phyloP scores from a whole-genome alignment of 257 asterid species.

The Solanum chilense region DNA sequence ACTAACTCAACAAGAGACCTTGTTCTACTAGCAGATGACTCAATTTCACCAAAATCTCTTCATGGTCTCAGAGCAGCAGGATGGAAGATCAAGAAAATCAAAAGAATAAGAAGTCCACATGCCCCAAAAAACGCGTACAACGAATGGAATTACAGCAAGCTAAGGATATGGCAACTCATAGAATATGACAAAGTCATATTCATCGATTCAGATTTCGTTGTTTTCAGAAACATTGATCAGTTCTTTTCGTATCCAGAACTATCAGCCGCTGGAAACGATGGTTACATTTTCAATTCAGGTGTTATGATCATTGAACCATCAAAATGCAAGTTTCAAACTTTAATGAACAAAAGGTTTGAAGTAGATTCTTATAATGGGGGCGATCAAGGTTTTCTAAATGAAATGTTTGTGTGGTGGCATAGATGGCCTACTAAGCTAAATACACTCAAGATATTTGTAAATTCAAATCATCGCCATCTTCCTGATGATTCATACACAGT shows the following conservation, averaged over 20 bases:
- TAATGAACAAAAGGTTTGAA: slow-evolving; percentile 33
- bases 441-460: slow-evolving; percentile 27
- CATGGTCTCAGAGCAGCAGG: slow-evolving; percentile 44
- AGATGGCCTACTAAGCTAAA: slow-evolving; percentile 38
- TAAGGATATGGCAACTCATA: slow-evolving; percentile 52
- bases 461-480: background rate
- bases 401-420: slow-evolving; percentile 79
- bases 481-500: slow-evolving; percentile 13
- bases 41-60: slow-evolving; percentile 28
- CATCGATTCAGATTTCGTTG: slow-evolving; percentile 64
- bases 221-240: slow-evolving; percentile 31
- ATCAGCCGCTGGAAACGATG: slow-evolving; percentile 29
- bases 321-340: slow-evolving; percentile 28
- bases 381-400: slow-evolving; percentile 72
- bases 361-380: slow-evolving; percentile 67
- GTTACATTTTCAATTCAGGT: slow-evolving; percentile 63
- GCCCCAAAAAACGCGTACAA: slow-evolving; percentile 38
- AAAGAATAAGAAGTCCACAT: slow-evolving; percentile 44
- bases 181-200: slow-evolving; percentile 57
- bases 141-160: slow-evolving; percentile 84
- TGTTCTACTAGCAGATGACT: slow-evolving; percentile 45
- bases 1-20: slow-evolving; percentile 55
- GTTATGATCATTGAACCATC: slow-evolving; percentile 71
- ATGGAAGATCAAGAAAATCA: slow-evolving; percentile 41
- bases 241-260: slow-evolving; percentile 44